Evolutionary conservation across 495 filamentous ascomycete genomes (phyloP), one percentile per base, ranked within the genome.

Genomic region (Talaromyces adpressus): DNA sequence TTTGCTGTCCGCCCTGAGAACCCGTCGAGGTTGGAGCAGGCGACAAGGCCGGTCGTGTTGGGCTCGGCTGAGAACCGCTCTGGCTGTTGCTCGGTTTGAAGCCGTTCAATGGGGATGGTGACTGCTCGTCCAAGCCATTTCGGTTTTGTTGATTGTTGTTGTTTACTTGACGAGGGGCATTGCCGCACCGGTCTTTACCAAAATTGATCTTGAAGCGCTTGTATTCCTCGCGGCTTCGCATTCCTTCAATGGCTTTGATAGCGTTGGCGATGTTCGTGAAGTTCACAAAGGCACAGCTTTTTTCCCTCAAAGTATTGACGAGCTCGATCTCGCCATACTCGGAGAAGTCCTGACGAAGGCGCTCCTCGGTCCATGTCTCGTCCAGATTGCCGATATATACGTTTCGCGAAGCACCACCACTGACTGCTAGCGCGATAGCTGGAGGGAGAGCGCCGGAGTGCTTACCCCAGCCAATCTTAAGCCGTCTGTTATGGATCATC

Each of bases 381-480:
- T 98, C 94, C 57, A 98, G 81, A 76, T 98, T 98, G 63, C 94
- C 94, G 71, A 98, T 89, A 72, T 98, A 98, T 11, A 98, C 94
- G 72, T 98, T 98, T 29, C 94, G 85, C 12, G 92, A 97, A 36
- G 94, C 94, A 71, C 94, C 81, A 59, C 93, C 95, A 65, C 91
- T 97, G 63, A 98, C 94, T 9, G 94, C 94, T 60, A 98, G 79
- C 14, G 94, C 95, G 74, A 98, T 98, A 1, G 94, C 94, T 4
- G 94, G 93, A 47, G 94, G 94, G 16, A 98, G 87, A 67, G 95
- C 94, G 61, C 94, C 94, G 8, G 94, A 98, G 75, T 98, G 94
- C 81, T 98, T 98, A 65, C 94, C 94, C 94, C 94, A 98, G 63
- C 94, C 94, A 73, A 98, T 97, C 85, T 98, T 98, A 65, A 98